Conservation (phyloP, 2,329 filamentous ascomycete genomes). For the Thelonectria discophora region DNA sequence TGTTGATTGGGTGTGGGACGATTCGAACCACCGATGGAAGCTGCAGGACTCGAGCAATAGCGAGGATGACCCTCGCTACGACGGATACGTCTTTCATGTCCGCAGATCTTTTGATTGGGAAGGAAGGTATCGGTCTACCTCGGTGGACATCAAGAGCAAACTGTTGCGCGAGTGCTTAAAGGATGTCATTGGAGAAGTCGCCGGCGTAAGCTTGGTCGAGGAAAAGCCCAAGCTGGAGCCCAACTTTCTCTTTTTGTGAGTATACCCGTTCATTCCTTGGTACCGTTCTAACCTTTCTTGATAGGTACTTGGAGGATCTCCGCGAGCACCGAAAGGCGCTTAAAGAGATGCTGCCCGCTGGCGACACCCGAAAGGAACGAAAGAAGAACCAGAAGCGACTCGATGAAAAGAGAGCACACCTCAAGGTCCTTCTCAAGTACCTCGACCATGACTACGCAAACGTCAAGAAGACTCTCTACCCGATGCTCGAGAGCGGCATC, state of each 20-base stretch:
- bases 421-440: conserved; percentile 79
- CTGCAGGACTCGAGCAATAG: conserved; percentile 63
- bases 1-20: conserved; percentile 65
- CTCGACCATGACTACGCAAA: conserved; percentile 84
- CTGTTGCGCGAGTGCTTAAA: conserved; percentile 71
- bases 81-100: conserved; percentile 85
- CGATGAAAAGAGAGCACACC: conserved; percentile 66
- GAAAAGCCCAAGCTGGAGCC: conserved; percentile 79
- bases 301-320: conserved; percentile 80
- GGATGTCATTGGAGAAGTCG: conserved; percentile 49
- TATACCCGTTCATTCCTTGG: conserved; percentile 34
- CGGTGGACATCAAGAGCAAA: conserved; percentile 88
- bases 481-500: conserved; percentile 80
- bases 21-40: conserved; percentile 58
- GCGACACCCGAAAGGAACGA: conserved; percentile 62
- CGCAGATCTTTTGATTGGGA: conserved; percentile 85
- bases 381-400: conserved; percentile 69
- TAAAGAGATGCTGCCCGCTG: conserved; percentile 63
- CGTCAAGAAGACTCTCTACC: conserved; percentile 79
- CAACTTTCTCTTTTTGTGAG: conserved; percentile 73
- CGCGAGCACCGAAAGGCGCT: conserved; percentile 70
- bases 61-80: conserved; percentile 65
- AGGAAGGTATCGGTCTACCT: conserved; percentile 76
- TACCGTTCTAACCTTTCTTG: not conserved
- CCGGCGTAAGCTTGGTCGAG: conserved; percentile 77